phyloP scores from a whole-genome alignment of 176 grass and related monocot species.

The Lolium perenne region DNA sequence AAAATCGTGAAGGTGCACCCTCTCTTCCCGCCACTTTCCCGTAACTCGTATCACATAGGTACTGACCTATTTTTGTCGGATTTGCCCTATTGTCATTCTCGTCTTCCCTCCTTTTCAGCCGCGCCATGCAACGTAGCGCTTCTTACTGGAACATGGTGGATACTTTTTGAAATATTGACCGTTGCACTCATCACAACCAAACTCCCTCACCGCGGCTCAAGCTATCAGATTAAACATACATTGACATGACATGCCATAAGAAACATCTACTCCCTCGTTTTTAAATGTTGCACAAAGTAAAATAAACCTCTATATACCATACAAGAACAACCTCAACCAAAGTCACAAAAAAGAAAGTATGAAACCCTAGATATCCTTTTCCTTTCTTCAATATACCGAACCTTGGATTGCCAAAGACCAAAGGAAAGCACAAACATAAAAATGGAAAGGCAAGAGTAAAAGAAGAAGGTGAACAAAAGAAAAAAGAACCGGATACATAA shows the following conservation, averaged over 20 bases:
- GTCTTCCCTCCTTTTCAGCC: too few relatives aligned
- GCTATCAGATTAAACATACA: background rate
- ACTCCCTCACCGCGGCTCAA: background rate
- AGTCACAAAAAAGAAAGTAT: background rate
- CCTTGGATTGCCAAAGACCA: background rate
- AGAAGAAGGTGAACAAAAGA: background rate
- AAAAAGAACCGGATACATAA: constrained; percentile 36
- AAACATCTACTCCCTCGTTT: background rate
- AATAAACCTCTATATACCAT: background rate
- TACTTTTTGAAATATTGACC: too few relatives aligned
- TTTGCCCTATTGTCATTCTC: too few relatives aligned
- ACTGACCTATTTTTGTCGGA: too few relatives aligned
- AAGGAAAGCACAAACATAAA: background rate
- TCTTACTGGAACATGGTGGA: too few relatives aligned
- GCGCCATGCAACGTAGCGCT: too few relatives aligned
- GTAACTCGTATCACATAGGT: too few relatives aligned
- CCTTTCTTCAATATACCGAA: background rate
- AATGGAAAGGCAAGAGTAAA: background rate
- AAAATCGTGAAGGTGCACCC: background rate
- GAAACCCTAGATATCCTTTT: background rate
- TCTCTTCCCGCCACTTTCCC: background rate
- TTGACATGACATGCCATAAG: background rate
- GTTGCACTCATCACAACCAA: background rate
- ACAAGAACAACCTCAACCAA: background rate
- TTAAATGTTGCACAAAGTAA: background rate